Evolutionary conservation across 805 yeast species (phyloP), one percentile per base, ranked within the genome.

Genomic region (Saccharomycopsis sp.): DNA sequence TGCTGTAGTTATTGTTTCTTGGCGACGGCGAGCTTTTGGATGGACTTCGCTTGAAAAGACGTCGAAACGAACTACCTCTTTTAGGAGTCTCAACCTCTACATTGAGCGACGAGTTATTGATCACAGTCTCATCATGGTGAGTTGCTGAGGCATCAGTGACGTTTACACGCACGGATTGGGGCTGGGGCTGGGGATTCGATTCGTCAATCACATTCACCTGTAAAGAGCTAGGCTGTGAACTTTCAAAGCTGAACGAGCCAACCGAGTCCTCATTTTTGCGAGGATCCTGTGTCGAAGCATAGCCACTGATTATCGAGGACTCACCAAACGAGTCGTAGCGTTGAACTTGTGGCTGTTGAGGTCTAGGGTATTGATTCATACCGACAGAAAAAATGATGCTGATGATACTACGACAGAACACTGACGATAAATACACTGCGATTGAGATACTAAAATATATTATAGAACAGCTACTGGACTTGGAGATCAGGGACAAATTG

Each of bases 51-150:
- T 52, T 55, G 56, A 58, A 56, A 9, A 58, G 29, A 23, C 51
- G 51, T n/a, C 61, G 56, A 35, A 58, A 58, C 17, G 61, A 58
- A 2, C 42, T 29, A 14, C 51, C 61, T 35, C 61, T 19, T 24
- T 47, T 56, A 8, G 59, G 58, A n/a, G 51, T 44, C 7, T 12
- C 47, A 5, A 22, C 34, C 14, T 49, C 47, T 17, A 19, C 49
- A 44, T 12, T 44, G 8, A 44, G 20, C 19, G 49, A 44, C 19
- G 20, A 8, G 20, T 44, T 44, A 44, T 44, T 44, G 22, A 44
- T 44, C 19, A 44, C 49, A 17, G 49, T 44, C 22, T 44, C 49
- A 7, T n/a, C 22, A 44, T n/a, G 22, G 22, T 44, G 49, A 44
- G 19, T 8, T 17, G 7, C 19, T 12, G 49, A 44, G 19, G 49